Evolutionary conservation across 257 asterid genomes (phyloP).

Genomic region (Haberlea rhodopensis): DNA sequence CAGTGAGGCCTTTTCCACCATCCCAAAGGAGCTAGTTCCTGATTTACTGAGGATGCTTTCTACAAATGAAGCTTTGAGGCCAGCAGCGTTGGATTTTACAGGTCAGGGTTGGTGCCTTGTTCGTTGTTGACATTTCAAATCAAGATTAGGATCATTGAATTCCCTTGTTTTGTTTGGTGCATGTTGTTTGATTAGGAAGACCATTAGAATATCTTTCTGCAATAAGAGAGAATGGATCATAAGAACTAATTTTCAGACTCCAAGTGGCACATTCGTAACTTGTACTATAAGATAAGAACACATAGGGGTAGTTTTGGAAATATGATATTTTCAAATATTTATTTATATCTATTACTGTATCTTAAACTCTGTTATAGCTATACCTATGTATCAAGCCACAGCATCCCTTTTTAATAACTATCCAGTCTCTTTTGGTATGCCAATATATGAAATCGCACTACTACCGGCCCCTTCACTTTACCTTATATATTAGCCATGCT

Average conservation of each 20-base stretch:
- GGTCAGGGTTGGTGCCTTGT: constrained; percentile 36
- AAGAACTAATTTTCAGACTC: neutral
- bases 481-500: neutral
- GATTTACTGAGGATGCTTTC: constrained; percentile 90
- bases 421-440: neutral
- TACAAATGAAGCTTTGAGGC: constrained; percentile 68
- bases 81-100: constrained; percentile 84
- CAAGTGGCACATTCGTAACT: neutral
- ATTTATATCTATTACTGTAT: neutral
- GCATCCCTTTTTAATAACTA: neutral
- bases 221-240: neutral
- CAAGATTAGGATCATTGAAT: constrained; percentile 10
- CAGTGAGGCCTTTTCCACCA: constrained; percentile 69
- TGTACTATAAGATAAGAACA: neutral
- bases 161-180: constrained; percentile 11
- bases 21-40: constrained; percentile 73
- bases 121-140: constrained; percentile 13
- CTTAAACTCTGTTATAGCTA: too few species aligned
- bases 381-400: neutral
- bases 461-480: neutral
- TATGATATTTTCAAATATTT: too few species aligned
- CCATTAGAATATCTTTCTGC: neutral
- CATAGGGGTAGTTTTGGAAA: neutral
- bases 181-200: too few species aligned
- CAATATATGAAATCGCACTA: neutral